phyloP scores from a whole-genome alignment of 1,139 yeast species.

The Nakaseomyces sp. region DNA sequence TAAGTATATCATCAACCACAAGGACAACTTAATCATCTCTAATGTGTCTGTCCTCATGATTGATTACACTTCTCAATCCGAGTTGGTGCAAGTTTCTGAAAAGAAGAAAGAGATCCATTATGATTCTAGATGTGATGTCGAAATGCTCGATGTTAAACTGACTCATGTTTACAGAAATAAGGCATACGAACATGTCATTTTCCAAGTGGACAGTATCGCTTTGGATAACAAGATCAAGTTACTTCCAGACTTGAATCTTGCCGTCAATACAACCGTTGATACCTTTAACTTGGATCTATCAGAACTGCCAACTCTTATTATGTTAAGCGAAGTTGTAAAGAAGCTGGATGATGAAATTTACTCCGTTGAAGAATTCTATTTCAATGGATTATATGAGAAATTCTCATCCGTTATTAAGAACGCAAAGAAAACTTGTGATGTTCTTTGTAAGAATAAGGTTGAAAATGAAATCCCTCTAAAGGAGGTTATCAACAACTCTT shows the following conservation, averaged over 20 bases:
- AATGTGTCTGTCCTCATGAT: slow-evolving; percentile 20
- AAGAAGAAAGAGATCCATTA: slow-evolving; percentile 15
- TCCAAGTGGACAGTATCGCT: slow-evolving; percentile 22
- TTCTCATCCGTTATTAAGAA: slow-evolving; percentile 41
- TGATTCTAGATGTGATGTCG: slow-evolving; percentile 18
- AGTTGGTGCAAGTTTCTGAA: slow-evolving; percentile 7
- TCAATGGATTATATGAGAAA: slow-evolving; percentile 34
- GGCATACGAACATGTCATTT: slow-evolving; percentile 18
- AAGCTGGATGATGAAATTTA: slow-evolving; percentile 22
- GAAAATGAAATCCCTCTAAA: slow-evolving; percentile 25
- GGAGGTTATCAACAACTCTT: slow-evolving; percentile 32
- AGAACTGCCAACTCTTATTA: slow-evolving; percentile 30
- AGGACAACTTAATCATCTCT: slow-evolving; percentile 18
- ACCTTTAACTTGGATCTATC: slow-evolving; percentile 26
- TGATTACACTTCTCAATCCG: slow-evolving; percentile 19
- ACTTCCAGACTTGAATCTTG: slow-evolving; percentile 20
- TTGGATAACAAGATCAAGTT: slow-evolving; percentile 19
- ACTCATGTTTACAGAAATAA: slow-evolving; percentile 16
- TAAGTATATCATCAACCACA: slow-evolving; percentile 22
- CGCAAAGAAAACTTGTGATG: slow-evolving; percentile 40
- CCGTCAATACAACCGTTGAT: slow-evolving; percentile 16
- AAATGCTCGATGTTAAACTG: slow-evolving; percentile 18
- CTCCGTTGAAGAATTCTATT: slow-evolving; percentile 25
- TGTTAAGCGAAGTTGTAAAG: slow-evolving; percentile 28
- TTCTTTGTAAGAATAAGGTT: slow-evolving; percentile 32